Conservation (phyloP, 2,329 filamentous ascomycete species). For the Raffaelea ambrosiae region DNA sequence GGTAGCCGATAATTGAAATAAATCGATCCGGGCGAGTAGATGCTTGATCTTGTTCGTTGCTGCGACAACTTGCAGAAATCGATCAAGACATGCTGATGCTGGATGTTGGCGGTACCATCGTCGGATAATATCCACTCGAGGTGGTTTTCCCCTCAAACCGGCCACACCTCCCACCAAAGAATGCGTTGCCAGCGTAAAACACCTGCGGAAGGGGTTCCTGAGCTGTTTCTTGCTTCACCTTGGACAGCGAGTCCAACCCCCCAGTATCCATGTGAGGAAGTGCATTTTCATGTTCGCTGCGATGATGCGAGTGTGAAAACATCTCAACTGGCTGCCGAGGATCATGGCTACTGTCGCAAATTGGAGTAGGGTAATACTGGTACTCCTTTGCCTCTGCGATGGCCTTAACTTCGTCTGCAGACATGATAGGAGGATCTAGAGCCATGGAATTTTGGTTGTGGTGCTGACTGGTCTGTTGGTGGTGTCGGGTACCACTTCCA, state of each 20-base stretch:
- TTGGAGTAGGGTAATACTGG: conserved; percentile 43
- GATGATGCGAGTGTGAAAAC: conserved; percentile 29
- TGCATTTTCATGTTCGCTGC: conserved; percentile 22
- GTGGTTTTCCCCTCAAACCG: conserved; percentile 45
- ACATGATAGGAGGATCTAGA: conserved; percentile 38
- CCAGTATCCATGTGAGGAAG: conserved; percentile 20
- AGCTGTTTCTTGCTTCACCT: conserved; percentile 39
- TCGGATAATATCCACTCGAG: conserved; percentile 46
- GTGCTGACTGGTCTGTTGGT: conserved; percentile 13
- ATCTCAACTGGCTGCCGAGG: conserved; percentile 38
- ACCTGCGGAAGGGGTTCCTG: conserved; percentile 38
- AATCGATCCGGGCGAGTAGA: too few species aligned
- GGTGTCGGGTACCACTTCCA: conserved; percentile 29
- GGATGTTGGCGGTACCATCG: conserved; percentile 34
- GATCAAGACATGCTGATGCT: conserved; percentile 34
- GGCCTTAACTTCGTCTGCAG: conserved; percentile 41
- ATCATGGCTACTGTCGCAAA: conserved; percentile 40
- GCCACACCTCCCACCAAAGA: conserved; percentile 32
- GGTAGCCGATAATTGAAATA: too few species aligned
- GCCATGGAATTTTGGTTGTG: conserved; percentile 36
- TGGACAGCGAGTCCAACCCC: conserved; percentile 18
- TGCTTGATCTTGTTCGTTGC: too few species aligned
- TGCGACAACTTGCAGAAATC: background rate
- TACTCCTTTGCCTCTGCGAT: conserved; percentile 42
- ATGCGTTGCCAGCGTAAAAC: conserved; percentile 33